phyloP scores from a whole-genome alignment of 306 rosid species.

The Quercus glauca region DNA sequence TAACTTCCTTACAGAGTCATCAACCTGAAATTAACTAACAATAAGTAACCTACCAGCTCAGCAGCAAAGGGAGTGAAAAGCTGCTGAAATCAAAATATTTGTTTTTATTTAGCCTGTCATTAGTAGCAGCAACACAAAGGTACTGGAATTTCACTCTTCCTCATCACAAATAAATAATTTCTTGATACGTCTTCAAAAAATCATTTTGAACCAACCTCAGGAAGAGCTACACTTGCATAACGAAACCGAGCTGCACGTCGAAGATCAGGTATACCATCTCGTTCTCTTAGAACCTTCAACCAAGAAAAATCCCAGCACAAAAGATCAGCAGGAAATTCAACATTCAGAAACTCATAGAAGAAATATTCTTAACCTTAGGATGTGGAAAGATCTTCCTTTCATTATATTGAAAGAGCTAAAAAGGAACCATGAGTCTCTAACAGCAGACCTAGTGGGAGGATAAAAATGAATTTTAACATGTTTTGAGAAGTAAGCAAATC shows the following conservation, averaged over 20 bases:
- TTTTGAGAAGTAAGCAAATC: background rate
- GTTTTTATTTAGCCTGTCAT: background rate
- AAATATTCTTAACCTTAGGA: background rate
- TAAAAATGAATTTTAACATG: background rate
- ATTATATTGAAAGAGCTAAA: background rate
- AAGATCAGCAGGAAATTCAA: constrained; percentile 21
- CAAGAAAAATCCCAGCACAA: constrained; percentile 15
- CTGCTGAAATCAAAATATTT: background rate
- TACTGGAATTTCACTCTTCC: constrained; percentile 5
- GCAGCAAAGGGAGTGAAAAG: background rate
- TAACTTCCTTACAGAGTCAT: constrained; percentile 54
- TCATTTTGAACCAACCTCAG: constrained; percentile 63
- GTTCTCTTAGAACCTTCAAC: constrained; percentile 68
- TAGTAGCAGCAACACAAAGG: background rate
- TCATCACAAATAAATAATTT: constrained; percentile 4
- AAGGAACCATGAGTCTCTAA: background rate
- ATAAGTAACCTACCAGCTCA: background rate
- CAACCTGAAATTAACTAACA: constrained; percentile 45
- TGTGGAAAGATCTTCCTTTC: background rate
- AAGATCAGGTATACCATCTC: constrained; percentile 85
- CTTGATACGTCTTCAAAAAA: constrained; percentile 4
- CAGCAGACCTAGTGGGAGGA: background rate
- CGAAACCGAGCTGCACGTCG: constrained; percentile 84
- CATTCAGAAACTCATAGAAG: constrained; percentile 3
- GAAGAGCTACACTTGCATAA: constrained; percentile 62